Evolutionary conservation across 441 rosid genomes (phyloP).

Genomic region (Aleurites moluccanus): DNA sequence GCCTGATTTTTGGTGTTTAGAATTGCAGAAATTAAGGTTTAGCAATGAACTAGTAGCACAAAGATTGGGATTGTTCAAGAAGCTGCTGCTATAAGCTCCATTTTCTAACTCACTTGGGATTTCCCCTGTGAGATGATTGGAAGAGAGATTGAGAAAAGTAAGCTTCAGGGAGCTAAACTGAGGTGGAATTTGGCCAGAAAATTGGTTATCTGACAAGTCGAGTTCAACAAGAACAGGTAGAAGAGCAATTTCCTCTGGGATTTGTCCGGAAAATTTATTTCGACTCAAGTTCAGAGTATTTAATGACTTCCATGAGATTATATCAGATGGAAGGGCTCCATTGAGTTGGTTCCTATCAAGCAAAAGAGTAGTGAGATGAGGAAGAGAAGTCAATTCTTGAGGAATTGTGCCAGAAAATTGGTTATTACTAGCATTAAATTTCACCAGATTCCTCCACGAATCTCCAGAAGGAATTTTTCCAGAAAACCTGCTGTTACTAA

Average conservation of each 20-base stretch:
- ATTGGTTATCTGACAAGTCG: slow-evolving; percentile 65
- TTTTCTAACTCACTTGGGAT: slow-evolving; percentile 47
- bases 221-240: slow-evolving; percentile 47
- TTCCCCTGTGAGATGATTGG: slow-evolving; percentile 48
- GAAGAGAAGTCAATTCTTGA: slow-evolving; percentile 39
- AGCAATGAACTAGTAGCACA: slow-evolving; percentile 44
- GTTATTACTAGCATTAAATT: slow-evolving; percentile 52
- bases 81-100: slow-evolving; percentile 38
- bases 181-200: slow-evolving; percentile 68
- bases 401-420: slow-evolving; percentile 48
- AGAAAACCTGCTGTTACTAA: slow-evolving; percentile 47
- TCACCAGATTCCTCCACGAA: slow-evolving; percentile 37
- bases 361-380: slow-evolving; percentile 28
- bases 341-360: slow-evolving; percentile 50
- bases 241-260: slow-evolving; percentile 37
- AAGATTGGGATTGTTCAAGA: slow-evolving; percentile 54
- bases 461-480: slow-evolving; percentile 43
- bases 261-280: slow-evolving; percentile 47
- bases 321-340: slow-evolving; percentile 46
- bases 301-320: slow-evolving; percentile 49
- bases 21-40: slow-evolving; percentile 48
- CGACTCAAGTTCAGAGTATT: slow-evolving; percentile 38
- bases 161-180: slow-evolving; percentile 35
- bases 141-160: slow-evolving; percentile 49
- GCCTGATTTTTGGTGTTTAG: slow-evolving; percentile 20